Base-by-base conservation (phyloP, 1,284 basidiomycete genomes). In the Kalmanozyma brasiliensis region DNA sequence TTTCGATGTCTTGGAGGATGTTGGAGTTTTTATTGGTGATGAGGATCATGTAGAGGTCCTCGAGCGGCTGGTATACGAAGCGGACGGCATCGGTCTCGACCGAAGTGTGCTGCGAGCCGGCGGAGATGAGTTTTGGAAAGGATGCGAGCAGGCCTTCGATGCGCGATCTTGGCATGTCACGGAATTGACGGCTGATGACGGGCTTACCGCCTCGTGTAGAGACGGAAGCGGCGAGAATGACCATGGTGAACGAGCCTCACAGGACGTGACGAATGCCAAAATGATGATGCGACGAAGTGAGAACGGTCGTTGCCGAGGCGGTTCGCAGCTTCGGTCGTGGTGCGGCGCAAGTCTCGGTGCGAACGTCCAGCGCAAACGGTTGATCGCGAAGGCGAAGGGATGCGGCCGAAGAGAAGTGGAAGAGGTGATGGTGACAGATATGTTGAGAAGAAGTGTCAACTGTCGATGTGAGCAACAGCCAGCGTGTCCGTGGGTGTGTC, bases 1-100 rank as follows among this genome's bases (percentile, higher is more conserved):
- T 97, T 69, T 95, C 91, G 73, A 98, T 97, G 84, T 99, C 96
- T 85, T 97, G 96, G 35, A 99, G 86, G 79, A 99, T 98, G 82
- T 98, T 98, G 29, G 92, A 94, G 17, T 91, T 91, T 83, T 96
- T 97, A 85, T 97, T 98, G 59, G 95, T 98, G 84, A 98, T 95
- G 72, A 98, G 87, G 72, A 98, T 88, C 72, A 98, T 95, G 83
- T 97, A 98, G 45, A 98, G 89, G 82, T 99, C 95, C 83, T 98
- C 96, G 46, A 99, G 88, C 0, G 95, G 95, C 80, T 97, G 94
- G 83, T 98, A 99, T 75, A 99, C 95, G 82, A 94, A 99, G 74
- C 96, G 92, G 36, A 81, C 79, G 11, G 68, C 59, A 24, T 81
- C 80, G 20, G 80, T 81, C 63, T 82, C 80, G 60, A 82, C 90